phyloP scores from a whole-genome alignment of 805 yeast species.

The Kodamaea hsintzibuensis region DNA sequence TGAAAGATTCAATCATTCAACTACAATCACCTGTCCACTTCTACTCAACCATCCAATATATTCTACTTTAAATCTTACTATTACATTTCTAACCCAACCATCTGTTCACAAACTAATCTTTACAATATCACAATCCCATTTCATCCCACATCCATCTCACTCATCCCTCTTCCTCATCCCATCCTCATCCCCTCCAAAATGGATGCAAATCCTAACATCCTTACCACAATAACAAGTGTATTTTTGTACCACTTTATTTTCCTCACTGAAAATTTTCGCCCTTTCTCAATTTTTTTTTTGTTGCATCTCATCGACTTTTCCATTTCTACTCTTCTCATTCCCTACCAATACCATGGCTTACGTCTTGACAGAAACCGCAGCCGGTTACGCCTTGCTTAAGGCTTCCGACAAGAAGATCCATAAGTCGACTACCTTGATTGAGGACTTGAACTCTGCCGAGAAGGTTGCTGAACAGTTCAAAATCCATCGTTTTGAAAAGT shows the following conservation, averaged over 20 bases:
- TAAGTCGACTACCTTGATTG: slow-evolving; percentile 72
- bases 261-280: not conserved
- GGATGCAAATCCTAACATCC: not conserved
- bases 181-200: not conserved
- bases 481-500: slow-evolving; percentile 93
- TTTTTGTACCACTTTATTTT: not conserved
- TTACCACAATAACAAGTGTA: not conserved
- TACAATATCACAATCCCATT: no score
- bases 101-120: no score
- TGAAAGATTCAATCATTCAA: no score
- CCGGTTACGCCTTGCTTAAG: slow-evolving; percentile 96
- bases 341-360: slow-evolving; percentile 56
- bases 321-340: slow-evolving; percentile 2
- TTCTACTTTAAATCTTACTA: no score
- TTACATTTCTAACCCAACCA: no score
- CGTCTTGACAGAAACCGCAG: slow-evolving; percentile 96
- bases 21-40: no score
- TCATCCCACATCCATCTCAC: not conserved
- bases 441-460: slow-evolving; percentile 79
- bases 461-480: slow-evolving; percentile 89
- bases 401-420: slow-evolving; percentile 97
- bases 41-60: no score
- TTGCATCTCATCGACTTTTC: slow-evolving; percentile 13
- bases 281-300: slow-evolving; percentile 6
- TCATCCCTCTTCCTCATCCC: not conserved